A percentile compares a stretch with the other conserved stretches of the same genome.
Evolutionary conservation across 2,329 filamentous ascomycete species (phyloP).

Genomic region (Penicillium sp.): DNA sequence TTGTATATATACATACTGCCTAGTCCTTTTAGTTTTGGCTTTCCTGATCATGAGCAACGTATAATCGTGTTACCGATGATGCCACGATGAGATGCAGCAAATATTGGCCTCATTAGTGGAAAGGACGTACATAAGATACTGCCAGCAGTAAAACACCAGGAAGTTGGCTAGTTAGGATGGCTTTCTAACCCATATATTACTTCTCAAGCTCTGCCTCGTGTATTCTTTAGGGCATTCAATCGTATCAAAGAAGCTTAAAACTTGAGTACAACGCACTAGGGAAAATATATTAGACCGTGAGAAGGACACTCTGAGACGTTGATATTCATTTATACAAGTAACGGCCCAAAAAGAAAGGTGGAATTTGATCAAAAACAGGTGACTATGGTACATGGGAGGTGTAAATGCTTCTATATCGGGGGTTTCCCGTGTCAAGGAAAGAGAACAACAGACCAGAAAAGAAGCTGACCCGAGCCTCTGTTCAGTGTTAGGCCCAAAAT

Average conservation of each 20-base stretch:
- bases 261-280: neutral
- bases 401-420: slow-evolving; percentile 5
- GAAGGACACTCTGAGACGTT: neutral
- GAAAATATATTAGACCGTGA: neutral
- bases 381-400: slow-evolving; percentile 14
- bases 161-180: neutral
- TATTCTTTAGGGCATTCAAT: no score
- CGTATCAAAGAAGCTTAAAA: neutral
- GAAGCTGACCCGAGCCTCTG: neutral
- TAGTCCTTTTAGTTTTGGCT: neutral
- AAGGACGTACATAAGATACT: neutral
- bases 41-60: neutral
- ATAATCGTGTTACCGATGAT: neutral
- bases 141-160: neutral
- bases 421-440: neutral
- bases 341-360: neutral
- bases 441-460: neutral
- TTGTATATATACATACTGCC: slow-evolving; percentile 5
- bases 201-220: neutral
- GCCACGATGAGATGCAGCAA: neutral
- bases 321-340: slow-evolving; percentile 7
- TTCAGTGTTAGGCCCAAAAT: neutral
- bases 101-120: neutral
- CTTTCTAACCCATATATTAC: no score
- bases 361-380: slow-evolving; percentile 7